Percentiles rank a stretch among this genome's conserved stretches.
Conservation (phyloP, 2,329 filamentous ascomycete genomes). For the Colletotrichum sidae region DNA sequence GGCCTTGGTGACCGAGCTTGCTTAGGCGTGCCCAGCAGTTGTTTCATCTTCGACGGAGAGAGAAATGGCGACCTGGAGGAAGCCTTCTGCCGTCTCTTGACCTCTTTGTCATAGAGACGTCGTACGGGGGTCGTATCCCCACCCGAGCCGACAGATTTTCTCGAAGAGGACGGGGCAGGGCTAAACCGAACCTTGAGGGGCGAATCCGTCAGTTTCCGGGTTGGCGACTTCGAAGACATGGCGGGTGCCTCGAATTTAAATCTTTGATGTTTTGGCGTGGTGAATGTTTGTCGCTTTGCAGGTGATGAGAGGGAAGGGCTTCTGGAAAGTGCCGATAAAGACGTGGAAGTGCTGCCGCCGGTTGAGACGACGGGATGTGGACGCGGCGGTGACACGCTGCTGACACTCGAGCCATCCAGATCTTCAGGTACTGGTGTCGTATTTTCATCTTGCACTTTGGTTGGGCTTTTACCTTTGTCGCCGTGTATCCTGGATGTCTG, state of each 20-base stretch:
- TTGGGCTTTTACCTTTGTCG: constrained; percentile 7
- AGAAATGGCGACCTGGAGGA: constrained; percentile 6
- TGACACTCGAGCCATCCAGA: background rate
- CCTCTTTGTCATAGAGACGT: constrained; percentile 16
- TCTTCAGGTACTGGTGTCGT: background rate
- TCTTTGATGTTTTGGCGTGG: constrained; percentile 10
- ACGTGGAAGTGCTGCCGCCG: constrained; percentile 10
- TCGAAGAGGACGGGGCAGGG: constrained; percentile 14
- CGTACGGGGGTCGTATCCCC: constrained; percentile 23
- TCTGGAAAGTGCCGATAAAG: constrained; percentile 23
- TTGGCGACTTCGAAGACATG: background rate
- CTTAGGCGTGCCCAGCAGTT: constrained; percentile 4
- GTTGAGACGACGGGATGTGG: constrained; percentile 1
- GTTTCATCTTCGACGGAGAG: background rate
- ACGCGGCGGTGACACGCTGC: constrained; percentile 2
- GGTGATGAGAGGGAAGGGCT: constrained; percentile 5
- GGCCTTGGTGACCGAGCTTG: constrained; percentile 2
- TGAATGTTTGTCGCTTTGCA: background rate
- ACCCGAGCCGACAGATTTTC: constrained; percentile 14
- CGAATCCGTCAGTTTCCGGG: constrained; percentile 9
- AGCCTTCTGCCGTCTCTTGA: constrained; percentile 13
- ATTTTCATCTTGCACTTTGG: background rate
- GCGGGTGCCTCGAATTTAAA: background rate
- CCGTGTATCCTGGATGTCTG: constrained; percentile 6
- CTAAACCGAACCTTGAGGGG: constrained; percentile 26